Base-by-base conservation (phyloP, 257 asterid species). In the Echites panduratus region DNA sequence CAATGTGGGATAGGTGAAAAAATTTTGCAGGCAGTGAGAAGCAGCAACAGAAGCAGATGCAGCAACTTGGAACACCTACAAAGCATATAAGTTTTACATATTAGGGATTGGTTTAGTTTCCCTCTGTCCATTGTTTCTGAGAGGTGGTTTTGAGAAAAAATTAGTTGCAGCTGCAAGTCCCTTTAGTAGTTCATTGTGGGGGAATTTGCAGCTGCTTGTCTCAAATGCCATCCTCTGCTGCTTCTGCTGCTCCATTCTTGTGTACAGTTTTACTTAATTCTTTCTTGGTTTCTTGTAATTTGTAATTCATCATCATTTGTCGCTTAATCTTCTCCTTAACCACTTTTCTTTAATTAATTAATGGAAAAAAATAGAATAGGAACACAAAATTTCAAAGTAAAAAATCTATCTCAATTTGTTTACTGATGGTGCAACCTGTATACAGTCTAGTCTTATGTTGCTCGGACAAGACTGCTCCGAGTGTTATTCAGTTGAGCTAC, bases 1-100 rank as follows among this genome's bases (percentile, higher is more conserved):
- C 97, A 58, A 82, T 35, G 83, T 89, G 99, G 98, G 99, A 95
- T 83, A 79, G 96, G 81, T 95, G 89, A 83, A 80, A 52, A 50
- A 64, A 61, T 78, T 88, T 85, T 93, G 88, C 84, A 81, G 89
- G 84, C 77, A 77, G 66, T 62, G 63, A 78, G 80, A 74, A 62
- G 71, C 74, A 32, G 38, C n/a, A n/a, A n/a, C n/a, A n/a, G n/a
- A n/a, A 74, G 82, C 75, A 26, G 78, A 59, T 56, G 66, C 74
- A 72, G 66, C 64, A 53, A 35, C 66, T 59, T 50, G 20, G 16
- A 50, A 50, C 56, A 50, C 7, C 72, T 5, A 22, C 45, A 45
- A 65, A 8, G 50, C 27, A 43, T 26, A 14, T 27, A 2, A 32
- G 38, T 1, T 32, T 27, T 59, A 29, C 66, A 13, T 13, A 12